Conservation (phyloP, 352 stramenopile genomes). For the Thalassiosira oceanica region DNA sequence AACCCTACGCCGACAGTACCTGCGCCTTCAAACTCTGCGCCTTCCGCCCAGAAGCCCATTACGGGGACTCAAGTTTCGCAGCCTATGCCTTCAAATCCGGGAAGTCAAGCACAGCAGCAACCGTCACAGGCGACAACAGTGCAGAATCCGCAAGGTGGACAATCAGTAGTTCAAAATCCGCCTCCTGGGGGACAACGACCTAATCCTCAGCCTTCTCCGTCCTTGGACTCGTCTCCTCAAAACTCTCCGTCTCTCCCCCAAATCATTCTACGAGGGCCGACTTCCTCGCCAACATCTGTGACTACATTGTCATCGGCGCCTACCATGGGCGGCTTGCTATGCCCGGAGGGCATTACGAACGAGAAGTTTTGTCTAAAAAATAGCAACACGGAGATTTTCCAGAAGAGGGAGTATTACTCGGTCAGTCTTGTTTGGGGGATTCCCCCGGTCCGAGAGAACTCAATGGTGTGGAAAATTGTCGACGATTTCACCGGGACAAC, state of each 20-base stretch:
- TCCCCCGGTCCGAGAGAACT: background rate
- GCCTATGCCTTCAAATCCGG: no score
- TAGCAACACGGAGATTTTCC: background rate
- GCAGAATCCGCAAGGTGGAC: no score
- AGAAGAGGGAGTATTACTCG: slow-evolving; percentile 13
- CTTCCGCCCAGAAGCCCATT: no score
- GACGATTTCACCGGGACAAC: background rate
- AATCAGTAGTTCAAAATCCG: no score
- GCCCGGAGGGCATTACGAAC: background rate
- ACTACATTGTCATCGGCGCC: slow-evolving; percentile 1
- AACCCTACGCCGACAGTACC: no score
- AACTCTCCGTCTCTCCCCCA: background rate
- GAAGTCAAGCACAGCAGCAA: no score
- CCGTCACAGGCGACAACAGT: no score
- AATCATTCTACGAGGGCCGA: background rate
- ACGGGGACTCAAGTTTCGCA: no score
- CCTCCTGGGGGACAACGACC: background rate
- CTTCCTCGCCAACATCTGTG: background rate
- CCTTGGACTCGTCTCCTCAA: background rate
- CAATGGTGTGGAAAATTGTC: slow-evolving; percentile 18
- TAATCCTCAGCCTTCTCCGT: background rate
- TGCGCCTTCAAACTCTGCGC: no score
- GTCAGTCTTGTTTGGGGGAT: slow-evolving; percentile 28
- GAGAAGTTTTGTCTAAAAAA: background rate
- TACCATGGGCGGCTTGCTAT: background rate